Evolutionary conservation across 2,329 filamentous ascomycete genomes (phyloP).

Genomic region (Neonectria magnoliae): DNA sequence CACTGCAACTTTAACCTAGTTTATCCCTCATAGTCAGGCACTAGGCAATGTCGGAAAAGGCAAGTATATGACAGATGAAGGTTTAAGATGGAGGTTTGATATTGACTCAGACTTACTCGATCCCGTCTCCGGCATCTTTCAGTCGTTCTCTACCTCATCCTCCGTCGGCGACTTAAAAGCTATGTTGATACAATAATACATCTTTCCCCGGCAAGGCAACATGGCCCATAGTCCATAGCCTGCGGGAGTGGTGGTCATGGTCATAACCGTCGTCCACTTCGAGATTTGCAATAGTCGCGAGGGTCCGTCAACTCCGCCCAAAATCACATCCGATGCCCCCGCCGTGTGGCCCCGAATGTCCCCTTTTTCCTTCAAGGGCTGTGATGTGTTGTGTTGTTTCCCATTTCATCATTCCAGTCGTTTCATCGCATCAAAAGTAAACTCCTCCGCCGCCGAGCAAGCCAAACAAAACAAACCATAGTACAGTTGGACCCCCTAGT

Average conservation of each 20-base stretch:
- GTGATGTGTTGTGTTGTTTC: constrained; percentile 22
- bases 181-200: constrained; percentile 47
- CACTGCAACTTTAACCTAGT: neutral
- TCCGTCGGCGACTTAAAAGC: constrained; percentile 14
- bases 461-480: constrained; percentile 30
- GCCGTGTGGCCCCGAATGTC: constrained; percentile 12
- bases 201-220: constrained; percentile 28
- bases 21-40: neutral
- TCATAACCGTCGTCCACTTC: constrained; percentile 33
- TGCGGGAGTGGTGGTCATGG: constrained; percentile 26
- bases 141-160: constrained; percentile 10
- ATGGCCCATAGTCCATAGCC: neutral
- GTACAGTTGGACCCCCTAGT: constrained; percentile 34
- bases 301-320: constrained; percentile 38
- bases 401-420: constrained; percentile 42
- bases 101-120: constrained; percentile 10
- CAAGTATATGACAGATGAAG: constrained; percentile 8
- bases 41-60: neutral
- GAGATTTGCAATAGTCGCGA: constrained; percentile 42
- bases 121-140: constrained; percentile 5
- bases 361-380: constrained; percentile 4
- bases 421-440: constrained; percentile 37
- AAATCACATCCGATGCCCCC: constrained; percentile 20
- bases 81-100: constrained; percentile 11
- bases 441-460: constrained; percentile 14